These are phyloP conservation scores for Eimeria necatrix DNA, from an alignment of 169 alveolate species.

Conservation along the genomic window DNA sequence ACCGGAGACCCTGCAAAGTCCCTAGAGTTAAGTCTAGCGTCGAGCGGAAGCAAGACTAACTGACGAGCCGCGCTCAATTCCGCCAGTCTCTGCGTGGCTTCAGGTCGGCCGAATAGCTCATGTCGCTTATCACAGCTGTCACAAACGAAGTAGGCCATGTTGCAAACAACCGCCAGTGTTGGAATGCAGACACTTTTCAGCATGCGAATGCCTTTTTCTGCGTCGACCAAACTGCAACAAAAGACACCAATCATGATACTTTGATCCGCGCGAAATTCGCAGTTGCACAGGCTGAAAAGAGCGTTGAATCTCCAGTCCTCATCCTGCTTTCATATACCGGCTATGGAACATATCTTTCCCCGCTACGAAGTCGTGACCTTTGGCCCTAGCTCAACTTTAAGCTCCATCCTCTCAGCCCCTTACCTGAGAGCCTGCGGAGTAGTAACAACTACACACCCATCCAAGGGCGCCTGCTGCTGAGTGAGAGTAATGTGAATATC, in stretches of 20 bases:
- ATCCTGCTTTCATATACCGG: too few relatives aligned
- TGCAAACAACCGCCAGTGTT: slow-evolving; percentile 95
- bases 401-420: not conserved
- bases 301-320: too few relatives aligned
- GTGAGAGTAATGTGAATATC: slow-evolving; percentile 98
- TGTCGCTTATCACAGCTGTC: slow-evolving; percentile 92
- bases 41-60: slow-evolving; percentile 53
- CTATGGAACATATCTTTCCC: too few relatives aligned
- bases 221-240: slow-evolving; percentile 92
- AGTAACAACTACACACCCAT: slow-evolving; percentile 96
- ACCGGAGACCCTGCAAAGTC: slow-evolving; percentile 60
- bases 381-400: not conserved
- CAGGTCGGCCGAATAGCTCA: slow-evolving; percentile 87
- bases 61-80: slow-evolving; percentile 65
- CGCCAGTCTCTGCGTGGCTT: slow-evolving; percentile 66
- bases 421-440: slow-evolving; percentile 95
- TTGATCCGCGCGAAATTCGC: too few relatives aligned
- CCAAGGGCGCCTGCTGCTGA: slow-evolving; percentile 91
- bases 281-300: too few relatives aligned
- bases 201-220: slow-evolving; percentile 95
- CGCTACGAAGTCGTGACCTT: too few relatives aligned
- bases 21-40: slow-evolving; percentile 54
- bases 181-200: slow-evolving; percentile 94
- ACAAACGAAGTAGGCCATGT: slow-evolving; percentile 96
- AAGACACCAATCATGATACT: too few relatives aligned